Base-by-base conservation (phyloP, 441 rosid species). In the Euphorbia corollata region DNA sequence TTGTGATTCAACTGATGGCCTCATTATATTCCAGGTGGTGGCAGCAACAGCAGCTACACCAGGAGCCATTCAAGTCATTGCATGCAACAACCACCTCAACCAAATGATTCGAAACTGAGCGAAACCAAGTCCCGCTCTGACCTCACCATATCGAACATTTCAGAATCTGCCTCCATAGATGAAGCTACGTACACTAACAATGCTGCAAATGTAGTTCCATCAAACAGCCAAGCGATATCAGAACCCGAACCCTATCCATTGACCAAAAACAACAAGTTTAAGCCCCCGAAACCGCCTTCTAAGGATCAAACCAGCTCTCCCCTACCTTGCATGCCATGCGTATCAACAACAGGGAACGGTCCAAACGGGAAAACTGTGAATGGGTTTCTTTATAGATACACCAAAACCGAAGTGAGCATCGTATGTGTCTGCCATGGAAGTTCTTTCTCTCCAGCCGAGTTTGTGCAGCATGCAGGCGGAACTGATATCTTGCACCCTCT, bases 391-490 rank as follows among this genome's bases (percentile, higher is more conserved):
- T 86, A 89, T 68, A 83, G 77, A 77, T 91, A 84, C n/a, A 86
- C 89, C 16, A 91, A 81, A 48, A 85, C 90, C 23, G 94, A 86
- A 59, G 90, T 85, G 54, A 74, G 91, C 74, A 91, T 91, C 61
- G 81, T 91, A 77, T 91, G 96, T 30, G 87, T 87, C 19, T 91
- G 98, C 77, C 98, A 89, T 32, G 98, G 98, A 43, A 85, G 67
- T 74, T 91, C 89, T 70, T 85, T 81, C 64, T 78, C 92, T 0
- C 98, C 96, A 0, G 91, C 91, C 0, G 92, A 89, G 89, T 91
- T 91, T 12, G 96, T 91, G 71, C 86, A 85, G 79, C 98, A 89
- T 4, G 94, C 92, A 0, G 98, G 98, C 0, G 94, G 98, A 0
- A 83, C 86, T 3, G 90, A 87, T 22, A 85, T 87, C 0, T 85